A percentile compares a stretch with the other conserved stretches of the same genome.
These are phyloP conservation scores for Cladosporium sp. DNA, from an alignment of 2,329 filamentous ascomycete genomes.

Conservation along the genomic window DNA sequence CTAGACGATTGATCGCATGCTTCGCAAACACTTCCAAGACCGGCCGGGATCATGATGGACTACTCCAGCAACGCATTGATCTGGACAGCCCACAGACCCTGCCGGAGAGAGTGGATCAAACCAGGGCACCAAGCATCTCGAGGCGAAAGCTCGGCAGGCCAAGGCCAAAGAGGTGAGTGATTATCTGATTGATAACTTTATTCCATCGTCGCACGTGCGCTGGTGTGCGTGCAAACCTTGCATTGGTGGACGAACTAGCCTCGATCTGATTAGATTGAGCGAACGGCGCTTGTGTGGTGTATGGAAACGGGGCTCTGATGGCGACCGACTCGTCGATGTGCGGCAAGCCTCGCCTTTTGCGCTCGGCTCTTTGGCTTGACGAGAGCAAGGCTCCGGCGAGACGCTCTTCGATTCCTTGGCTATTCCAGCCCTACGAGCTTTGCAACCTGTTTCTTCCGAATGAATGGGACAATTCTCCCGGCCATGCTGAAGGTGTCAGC, in stretches of 20 bases:
- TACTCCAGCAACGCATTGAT: background rate
- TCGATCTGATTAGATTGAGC: constrained; percentile 20
- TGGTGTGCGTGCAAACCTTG: background rate
- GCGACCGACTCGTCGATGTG: background rate
- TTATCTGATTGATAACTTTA: constrained; percentile 22
- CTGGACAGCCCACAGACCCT: background rate
- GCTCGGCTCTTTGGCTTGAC: constrained; percentile 17
- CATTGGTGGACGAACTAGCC: constrained; percentile 3
- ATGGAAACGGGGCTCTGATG: background rate
- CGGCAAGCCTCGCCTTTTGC: constrained; percentile 6
- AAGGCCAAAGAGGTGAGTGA: background rate
- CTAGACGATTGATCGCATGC: background rate
- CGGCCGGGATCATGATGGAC: background rate
- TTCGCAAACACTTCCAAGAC: background rate
- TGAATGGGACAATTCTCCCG: background rate
- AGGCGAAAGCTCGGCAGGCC: background rate
- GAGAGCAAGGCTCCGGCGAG: constrained; percentile 11
- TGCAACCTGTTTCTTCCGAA: constrained; percentile 10
- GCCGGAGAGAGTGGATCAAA: background rate
- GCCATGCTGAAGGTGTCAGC: background rate
- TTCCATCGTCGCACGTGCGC: constrained; percentile 11
- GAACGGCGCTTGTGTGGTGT: background rate
- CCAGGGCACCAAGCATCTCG: background rate
- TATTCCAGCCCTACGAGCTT: constrained; percentile 1
- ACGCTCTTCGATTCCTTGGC: constrained; percentile 2